Percentiles rank a stretch among this genome's conserved stretches.
phyloP scores from a whole-genome alignment of 192 early-diverging fungal species.

The Entomortierella lignicola region DNA sequence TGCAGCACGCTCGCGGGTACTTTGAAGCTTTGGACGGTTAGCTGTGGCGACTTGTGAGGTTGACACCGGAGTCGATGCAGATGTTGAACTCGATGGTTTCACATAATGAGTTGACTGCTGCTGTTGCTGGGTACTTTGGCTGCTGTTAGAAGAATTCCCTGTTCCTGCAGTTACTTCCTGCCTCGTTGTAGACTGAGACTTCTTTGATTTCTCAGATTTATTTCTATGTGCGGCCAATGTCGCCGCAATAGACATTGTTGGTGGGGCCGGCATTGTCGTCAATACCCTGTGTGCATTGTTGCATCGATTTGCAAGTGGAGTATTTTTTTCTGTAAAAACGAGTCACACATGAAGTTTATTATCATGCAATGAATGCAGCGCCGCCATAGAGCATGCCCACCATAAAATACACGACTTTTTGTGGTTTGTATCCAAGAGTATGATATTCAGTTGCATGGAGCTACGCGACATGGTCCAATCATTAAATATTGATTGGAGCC shows the following conservation, averaged over 20 bases:
- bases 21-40: background rate
- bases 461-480: too few relatives aligned
- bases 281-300: background rate
- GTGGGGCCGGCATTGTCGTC: conserved; percentile 10
- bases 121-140: background rate
- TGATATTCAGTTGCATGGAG: too few relatives aligned
- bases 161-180: background rate
- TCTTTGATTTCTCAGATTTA: conserved; percentile 12
- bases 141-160: background rate
- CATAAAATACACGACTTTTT: too few relatives aligned
- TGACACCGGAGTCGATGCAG: background rate
- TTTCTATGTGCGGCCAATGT: conserved; percentile 42
- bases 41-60: background rate
- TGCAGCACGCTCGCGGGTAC: background rate
- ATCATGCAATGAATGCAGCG: too few relatives aligned
- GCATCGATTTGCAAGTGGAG: too few relatives aligned
- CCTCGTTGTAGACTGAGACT: conserved; percentile 15
- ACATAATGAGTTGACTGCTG: too few relatives aligned
- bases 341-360: too few relatives aligned
- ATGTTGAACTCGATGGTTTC: too few relatives aligned
- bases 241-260: conserved; percentile 41
- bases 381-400: too few relatives aligned
- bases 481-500: too few relatives aligned
- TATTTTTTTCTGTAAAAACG: too few relatives aligned
- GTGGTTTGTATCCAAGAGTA: too few relatives aligned